Evolutionary conservation across 768 basidiomycete genomes (phyloP), one percentile per base, ranked within the genome.

Genomic region (Tylopilus subfusipes): DNA sequence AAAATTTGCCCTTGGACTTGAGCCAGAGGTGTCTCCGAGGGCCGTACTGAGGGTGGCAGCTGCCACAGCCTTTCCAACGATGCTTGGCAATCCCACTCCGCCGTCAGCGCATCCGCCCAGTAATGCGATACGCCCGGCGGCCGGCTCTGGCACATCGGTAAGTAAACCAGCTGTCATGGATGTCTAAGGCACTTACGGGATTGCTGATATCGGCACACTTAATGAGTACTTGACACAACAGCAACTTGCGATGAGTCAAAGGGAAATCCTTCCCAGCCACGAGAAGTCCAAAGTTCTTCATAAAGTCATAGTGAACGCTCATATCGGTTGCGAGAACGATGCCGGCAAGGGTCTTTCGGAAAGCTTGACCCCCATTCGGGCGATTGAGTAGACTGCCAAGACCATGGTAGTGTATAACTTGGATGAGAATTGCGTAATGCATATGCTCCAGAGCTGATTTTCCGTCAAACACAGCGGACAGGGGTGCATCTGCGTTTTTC

Each of bases 161-260:
- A 61, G 48, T 54, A 27, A 52, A 50, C 46, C 33, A 7, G 5
- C 27, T 59, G 54, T 22, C 25, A 12, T 53, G 27, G 36, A 38
- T 12, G 7, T 44, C 21, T 11, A 31, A 14, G 45, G 29, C 18
- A 82, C 94, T 60, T 68, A 97, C 94, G 16, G 97, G 96, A 69
- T 99, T 99, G 68, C 92, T 94, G 65, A 99, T 98, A 73, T 99
- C 97, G 18, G 96, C 94, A 65, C 95, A 97, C 72, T 99, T 98
- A 69, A 99, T 85, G 48, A 99, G 74, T 4, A 90, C 89, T 64
- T 98, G 93, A 67, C 92, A 96, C 22, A 93, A 70, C 50, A 96
- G 71, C 24, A 89, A 75, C 61, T 88, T 79, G 50, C 84, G 80
- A 59, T 73, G 66, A 48, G 73, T 72, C 42, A 80, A 63, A 11